Evolutionary conservation across 129 eudicot species (phyloP), one percentile per base, ranked within the genome.

Genomic region (Chrysanthemum seticuspe): DNA sequence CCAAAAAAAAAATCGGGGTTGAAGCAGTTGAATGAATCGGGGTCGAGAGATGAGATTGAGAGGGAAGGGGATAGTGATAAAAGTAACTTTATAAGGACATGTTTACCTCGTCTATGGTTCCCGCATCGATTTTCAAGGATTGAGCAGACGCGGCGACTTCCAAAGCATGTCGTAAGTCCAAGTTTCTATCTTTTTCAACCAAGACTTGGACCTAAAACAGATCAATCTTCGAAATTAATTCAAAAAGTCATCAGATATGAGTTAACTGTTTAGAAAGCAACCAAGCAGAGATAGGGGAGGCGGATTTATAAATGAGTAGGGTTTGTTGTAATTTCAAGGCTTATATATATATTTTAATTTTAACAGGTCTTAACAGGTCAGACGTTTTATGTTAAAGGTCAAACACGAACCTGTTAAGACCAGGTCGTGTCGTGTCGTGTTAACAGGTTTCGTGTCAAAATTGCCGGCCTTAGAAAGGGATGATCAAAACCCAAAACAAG

Each of bases 91-190:
- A 69, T 23, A 31, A 25, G 21, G 10, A 68, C 52, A 51, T 44
- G 50, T 81, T 79, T 80, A 95, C 99, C 52, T 91, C 94, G 71
- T 86, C 80, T 16, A 95, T 76, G 13, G 84, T 83, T 73, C 67
- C 75, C 0, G 73, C 76, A 40, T 86, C 91, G 55, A 90, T 81
- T 75, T 86, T 63, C 65, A 91, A 18, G 80, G 99, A 87, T 62
- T 95, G 99, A 63, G 79, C 87, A 58, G 90, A 83, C 65, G 99
- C 99, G 2, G 96, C 91, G 60, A 95, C 88, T 76, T 76, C 79
- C 51, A 95, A 62, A 34, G 91, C 94, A 72, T 77, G 73, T 67
- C 89, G 68, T 62, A 95, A 79, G 68, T 90, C 91, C 88, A 95
- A 79, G 68, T 88, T 80, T 79, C 80, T 88, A 58, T 87, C 74